These are phyloP conservation scores for Emergomyces pasteurianus DNA, from an alignment of 2,329 filamentous ascomycete species.

Conservation along the genomic window DNA sequence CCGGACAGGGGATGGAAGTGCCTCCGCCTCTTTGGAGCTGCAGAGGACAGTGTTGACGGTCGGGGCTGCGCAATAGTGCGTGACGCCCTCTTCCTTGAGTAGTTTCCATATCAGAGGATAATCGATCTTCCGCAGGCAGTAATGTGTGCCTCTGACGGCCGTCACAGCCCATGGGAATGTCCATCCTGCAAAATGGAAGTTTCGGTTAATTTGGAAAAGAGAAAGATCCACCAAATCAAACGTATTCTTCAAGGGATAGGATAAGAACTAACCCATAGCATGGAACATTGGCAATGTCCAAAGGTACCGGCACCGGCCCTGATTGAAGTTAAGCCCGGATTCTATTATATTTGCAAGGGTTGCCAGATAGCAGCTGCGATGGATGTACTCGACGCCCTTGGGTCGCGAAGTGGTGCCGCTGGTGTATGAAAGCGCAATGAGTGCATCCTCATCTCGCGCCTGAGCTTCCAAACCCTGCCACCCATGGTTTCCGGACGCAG, in stretches of 20 bases:
- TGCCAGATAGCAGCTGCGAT: conserved; percentile 77
- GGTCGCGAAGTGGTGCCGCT: conserved; percentile 84
- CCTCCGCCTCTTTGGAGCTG: conserved; percentile 60
- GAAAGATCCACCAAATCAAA: conserved; percentile 47
- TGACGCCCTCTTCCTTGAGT: conserved; percentile 74
- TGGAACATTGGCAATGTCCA: conserved; percentile 90
- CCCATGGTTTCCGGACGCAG: conserved; percentile 50
- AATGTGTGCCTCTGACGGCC: conserved; percentile 84
- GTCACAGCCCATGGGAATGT: conserved; percentile 91
- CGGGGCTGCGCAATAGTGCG: conserved; percentile 90
- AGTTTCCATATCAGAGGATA: conserved; percentile 87
- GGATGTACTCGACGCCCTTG: conserved; percentile 87
- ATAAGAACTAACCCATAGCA: conserved; percentile 37
- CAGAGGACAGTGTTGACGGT: conserved; percentile 94
- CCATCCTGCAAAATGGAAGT: conserved; percentile 42
- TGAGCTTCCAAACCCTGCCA: conserved; percentile 68
- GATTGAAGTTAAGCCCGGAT: conserved; percentile 62
- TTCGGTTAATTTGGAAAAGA: background rate
- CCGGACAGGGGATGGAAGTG: conserved; percentile 56
- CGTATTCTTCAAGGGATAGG: conserved; percentile 19
- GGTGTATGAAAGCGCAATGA: conserved; percentile 84
- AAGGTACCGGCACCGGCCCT: conserved; percentile 64
- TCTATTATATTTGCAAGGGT: conserved; percentile 79
- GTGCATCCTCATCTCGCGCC: conserved; percentile 61
- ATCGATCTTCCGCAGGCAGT: conserved; percentile 88